Evolutionary conservation across 2,329 filamentous ascomycete genomes (phyloP), one percentile per base, ranked within the genome.

Genomic region (Calonectria crousiana): DNA sequence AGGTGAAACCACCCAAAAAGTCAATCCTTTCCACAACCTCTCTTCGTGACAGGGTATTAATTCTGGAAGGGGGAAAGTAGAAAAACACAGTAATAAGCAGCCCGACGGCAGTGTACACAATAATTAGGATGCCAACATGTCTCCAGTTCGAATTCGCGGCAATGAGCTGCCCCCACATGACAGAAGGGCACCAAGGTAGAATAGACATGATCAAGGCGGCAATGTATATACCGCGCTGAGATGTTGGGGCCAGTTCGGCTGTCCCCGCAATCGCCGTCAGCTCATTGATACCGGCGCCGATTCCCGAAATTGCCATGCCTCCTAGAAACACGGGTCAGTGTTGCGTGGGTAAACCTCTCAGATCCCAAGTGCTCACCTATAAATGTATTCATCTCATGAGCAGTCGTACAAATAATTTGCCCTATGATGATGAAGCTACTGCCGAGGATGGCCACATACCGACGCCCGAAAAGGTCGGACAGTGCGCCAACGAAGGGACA

Each of bases 111-210:
- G 56, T 62, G 16, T 62, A 62, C 23, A 30, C 56, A 3, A 62
- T 8, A n/a, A 62, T 62, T 2, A 62, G 6, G 34, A 9, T 20
- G 34, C 56, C 56, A 6, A 62, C 34, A 41, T 41, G 14, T 18
- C 56, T 62, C 56, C 56, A 62, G 18, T 41, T 62, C 8, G 56
- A 41, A 26, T 62, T 14, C 18, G 56, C 56, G 23, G 56, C 56
- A 30, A 62, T 62, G 23, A 62, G 56, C 34, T 62, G 56, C 11
- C 56, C 56, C 56, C 56, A 62, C 34, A 62, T 62, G 5, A 62
- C 56, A 8, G 56, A 62, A 20, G 56, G 56, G 23, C 56, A 62
- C 36, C 56, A 62, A 10, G 36, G 56, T 10, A 62, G 36, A 8
- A 62, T 62, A 4, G 56, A 62, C 34, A 62, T 62, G 14, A 62